Percentiles rank a stretch among this genome's conserved stretches.
phyloP scores from a whole-genome alignment of 2,329 filamentous ascomycete genomes.

The Clonostachys byssicola region DNA sequence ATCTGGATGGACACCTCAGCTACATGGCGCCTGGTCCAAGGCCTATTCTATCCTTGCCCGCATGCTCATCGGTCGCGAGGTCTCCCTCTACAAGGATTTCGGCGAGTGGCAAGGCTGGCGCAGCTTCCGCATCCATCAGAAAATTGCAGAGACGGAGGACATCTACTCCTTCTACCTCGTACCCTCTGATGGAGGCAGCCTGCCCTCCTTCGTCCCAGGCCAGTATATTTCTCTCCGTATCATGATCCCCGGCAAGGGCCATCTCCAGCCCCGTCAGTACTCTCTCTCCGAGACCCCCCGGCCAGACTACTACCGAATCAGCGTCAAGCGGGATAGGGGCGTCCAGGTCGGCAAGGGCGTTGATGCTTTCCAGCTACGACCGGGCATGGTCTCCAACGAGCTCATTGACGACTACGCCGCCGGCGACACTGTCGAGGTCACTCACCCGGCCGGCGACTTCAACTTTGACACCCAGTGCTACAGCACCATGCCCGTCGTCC shows the following conservation, averaged over 20 bases:
- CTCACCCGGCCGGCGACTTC: conserved; percentile 53
- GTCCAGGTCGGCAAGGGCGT: conserved; percentile 34
- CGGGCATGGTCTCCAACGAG: conserved; percentile 66
- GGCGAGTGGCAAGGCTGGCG: conserved; percentile 64
- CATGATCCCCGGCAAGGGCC: conserved; percentile 49
- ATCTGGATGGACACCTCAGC: conserved; percentile 57
- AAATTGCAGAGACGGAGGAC: conserved; percentile 62
- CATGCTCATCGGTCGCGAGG: conserved; percentile 66
- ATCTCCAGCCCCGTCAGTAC: conserved; percentile 67
- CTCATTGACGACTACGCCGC: conserved; percentile 58
- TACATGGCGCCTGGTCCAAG: conserved; percentile 63
- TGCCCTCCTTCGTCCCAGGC: conserved; percentile 63
- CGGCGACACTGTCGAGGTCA: conserved; percentile 60
- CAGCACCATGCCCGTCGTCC: conserved; percentile 44
- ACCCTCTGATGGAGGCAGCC: conserved; percentile 50
- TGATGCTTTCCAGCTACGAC: conserved; percentile 41
- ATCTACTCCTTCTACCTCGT: conserved; percentile 69
- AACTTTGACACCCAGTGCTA: conserved; percentile 10
- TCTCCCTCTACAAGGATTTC: conserved; percentile 56
- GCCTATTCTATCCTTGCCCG: conserved; percentile 72
- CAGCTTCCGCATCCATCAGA: conserved; percentile 60
- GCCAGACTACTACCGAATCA: conserved; percentile 63
- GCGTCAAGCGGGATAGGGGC: conserved; percentile 63
- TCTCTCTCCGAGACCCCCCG: conserved; percentile 64
- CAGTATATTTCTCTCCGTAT: conserved; percentile 67